Conservation (phyloP, 305 asterid genomes). For the Fraxinus sp. region DNA sequence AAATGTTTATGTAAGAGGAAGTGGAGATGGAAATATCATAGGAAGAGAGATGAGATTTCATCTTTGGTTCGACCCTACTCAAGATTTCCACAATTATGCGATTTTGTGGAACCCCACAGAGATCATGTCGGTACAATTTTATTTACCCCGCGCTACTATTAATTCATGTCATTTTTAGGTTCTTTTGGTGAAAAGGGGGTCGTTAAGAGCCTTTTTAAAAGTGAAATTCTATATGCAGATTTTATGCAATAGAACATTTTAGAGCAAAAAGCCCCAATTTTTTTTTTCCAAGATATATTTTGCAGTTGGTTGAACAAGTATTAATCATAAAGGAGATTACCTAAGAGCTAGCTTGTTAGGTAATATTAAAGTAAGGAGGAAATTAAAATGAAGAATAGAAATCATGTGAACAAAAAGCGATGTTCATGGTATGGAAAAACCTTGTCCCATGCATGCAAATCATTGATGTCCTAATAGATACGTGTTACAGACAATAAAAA, state of each 20-base stretch:
- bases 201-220: background rate
- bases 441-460: conserved; percentile 11
- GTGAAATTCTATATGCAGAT: background rate
- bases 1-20: conserved; percentile 73
- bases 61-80: conserved; percentile 87
- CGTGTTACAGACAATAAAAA: background rate
- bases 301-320: background rate
- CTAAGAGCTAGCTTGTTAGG: background rate
- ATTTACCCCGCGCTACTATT: background rate
- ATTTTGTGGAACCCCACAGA: conserved; percentile 69
- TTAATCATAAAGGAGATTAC: background rate
- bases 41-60: conserved; percentile 84
- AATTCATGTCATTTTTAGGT: background rate
- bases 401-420: background rate
- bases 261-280: background rate
- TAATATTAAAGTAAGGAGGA: background rate
- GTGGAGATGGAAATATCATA: conserved; percentile 74
- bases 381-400: background rate
- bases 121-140: conserved; percentile 58
- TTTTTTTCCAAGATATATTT: background rate
- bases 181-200: background rate
- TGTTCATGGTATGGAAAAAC: background rate
- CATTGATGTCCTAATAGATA: background rate
- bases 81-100: conserved; percentile 68
- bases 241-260: background rate